Percentiles rank a stretch among this genome's conserved stretches.
phyloP scores from a whole-genome alignment of 129 eudicot genomes.

The Lonicera japonica region DNA sequence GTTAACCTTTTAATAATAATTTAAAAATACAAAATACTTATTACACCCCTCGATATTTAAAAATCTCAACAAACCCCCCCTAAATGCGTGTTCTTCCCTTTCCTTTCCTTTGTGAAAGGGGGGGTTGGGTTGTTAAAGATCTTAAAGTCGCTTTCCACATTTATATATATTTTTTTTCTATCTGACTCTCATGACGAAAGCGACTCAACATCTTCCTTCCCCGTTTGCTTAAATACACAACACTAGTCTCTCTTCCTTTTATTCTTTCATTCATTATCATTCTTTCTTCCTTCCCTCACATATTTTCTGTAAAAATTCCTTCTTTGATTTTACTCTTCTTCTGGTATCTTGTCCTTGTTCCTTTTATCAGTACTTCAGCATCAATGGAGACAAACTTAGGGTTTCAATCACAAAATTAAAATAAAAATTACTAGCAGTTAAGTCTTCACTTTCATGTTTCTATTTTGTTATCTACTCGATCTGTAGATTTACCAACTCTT shows the following conservation, averaged over 20 bases:
- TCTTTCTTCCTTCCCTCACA: constrained; percentile 6
- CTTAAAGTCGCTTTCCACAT: constrained; percentile 29
- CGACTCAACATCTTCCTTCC: constrained; percentile 55
- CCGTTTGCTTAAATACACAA: neutral
- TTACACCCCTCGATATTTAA: too few species aligned
- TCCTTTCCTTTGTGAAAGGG: too few species aligned
- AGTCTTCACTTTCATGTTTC: neutral
- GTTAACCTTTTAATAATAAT: too few species aligned
- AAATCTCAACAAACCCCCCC: too few species aligned
- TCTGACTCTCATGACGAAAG: constrained; percentile 79
- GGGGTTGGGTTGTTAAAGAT: constrained; percentile 14
- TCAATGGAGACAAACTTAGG: neutral
- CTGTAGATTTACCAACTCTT: too few species aligned
- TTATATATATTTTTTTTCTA: too few species aligned
- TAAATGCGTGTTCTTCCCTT: too few species aligned
- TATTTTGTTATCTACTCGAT: neutral
- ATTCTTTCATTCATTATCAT: neutral
- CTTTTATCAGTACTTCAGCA: neutral
- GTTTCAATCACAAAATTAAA: neutral
- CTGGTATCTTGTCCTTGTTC: neutral
- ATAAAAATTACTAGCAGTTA: neutral
- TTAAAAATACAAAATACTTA: too few species aligned
- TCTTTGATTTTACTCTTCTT: neutral
- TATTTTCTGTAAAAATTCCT: neutral
- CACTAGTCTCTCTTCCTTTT: neutral